phyloP scores from a whole-genome alignment of 768 basidiomycete genomes.

The Cystofilobasidium macerans region DNA sequence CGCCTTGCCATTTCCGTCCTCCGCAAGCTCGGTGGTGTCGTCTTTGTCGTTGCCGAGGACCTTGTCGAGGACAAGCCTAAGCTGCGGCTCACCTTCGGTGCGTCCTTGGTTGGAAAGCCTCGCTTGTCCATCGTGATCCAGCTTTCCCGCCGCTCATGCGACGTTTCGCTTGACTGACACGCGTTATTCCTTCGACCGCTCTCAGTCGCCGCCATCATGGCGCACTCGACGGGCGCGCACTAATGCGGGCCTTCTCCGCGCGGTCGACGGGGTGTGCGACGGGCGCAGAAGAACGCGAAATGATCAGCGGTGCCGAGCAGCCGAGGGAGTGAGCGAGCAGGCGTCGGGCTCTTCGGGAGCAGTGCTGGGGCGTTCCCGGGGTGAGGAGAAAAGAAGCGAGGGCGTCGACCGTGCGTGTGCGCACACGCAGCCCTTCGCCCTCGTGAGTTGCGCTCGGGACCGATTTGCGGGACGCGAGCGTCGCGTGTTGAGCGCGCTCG shows the following conservation, averaged over 20 bases:
- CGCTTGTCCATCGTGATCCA: not conserved
- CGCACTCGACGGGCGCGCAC: slow-evolving; percentile 8
- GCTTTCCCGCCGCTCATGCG: not conserved
- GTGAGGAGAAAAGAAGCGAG: no score
- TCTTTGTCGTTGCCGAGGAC: slow-evolving; percentile 26
- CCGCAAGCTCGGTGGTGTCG: slow-evolving; percentile 24
- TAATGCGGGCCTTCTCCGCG: no score
- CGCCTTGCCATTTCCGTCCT: slow-evolving; percentile 26
- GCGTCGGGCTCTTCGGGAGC: no score
- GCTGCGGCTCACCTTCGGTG: slow-evolving; percentile 24
- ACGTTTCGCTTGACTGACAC: not conserved
- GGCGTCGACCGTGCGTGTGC: no score
- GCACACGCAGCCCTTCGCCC: no score
- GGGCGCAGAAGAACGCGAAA: no score
- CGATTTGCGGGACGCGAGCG: no score
- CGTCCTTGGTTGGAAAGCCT: not conserved
- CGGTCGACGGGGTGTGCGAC: not conserved
- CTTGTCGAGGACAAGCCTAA: slow-evolving; percentile 26
- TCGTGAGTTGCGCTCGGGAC: no score
- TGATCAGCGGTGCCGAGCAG: no score
- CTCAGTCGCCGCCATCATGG: slow-evolving; percentile 25
- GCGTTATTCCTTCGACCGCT: not conserved
- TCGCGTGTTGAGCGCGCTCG: no score
- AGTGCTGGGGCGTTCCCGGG: no score
- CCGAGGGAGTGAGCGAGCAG: no score